Base-by-base conservation (phyloP, 768 basidiomycete species). In the Solioccasus polychromus region DNA sequence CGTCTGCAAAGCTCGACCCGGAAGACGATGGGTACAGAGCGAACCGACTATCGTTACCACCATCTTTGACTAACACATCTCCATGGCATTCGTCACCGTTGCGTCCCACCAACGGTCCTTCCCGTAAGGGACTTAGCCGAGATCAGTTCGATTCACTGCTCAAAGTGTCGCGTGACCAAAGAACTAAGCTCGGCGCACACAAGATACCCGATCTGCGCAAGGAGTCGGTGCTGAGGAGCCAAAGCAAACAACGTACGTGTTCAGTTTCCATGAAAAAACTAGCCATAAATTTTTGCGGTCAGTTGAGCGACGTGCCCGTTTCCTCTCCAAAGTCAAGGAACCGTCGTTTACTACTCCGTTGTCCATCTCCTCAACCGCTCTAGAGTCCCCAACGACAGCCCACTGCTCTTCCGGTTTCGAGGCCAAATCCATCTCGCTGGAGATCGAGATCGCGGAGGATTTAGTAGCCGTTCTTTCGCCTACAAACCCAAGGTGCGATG, bases 241-340 rank as follows among this genome's bases (percentile, higher is more conserved):
- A 88, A 66, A 79, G 74, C 60, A 88, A 84, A 70, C 84, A 88
- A 67, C 70, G 89, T 90, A 62, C 55, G 77, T 72, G 22, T 24
- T 51, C 44, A 18, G 24, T 39, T 17, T 20, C 34, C 15, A 34
- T 44, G 32, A 37, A 34, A 28, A 17, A 9, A 25, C 23, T 46
- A 35, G 22, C 50, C 20, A 28, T 38, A 45, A 30, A 35, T 22
- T 22, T 41, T 29, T 32, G 29, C 48, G 29, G 19, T n/a, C 57
- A 88, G 85, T 76, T 55, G 84, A 86, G 63, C 77, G 89, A 42
- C 83, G 88, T 23, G 82, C 85, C 4, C 71, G 77, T 47, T 90
- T 91, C 69, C 68, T 90, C 22, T 84, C 82, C 47, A 90, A 83
- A 65, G 68, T 91, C 34, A 71, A 77, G 30, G 80, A 80, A n/a